Base-by-base conservation (phyloP, 208 protist genomes). In the Trypanosoma scelopori region DNA sequence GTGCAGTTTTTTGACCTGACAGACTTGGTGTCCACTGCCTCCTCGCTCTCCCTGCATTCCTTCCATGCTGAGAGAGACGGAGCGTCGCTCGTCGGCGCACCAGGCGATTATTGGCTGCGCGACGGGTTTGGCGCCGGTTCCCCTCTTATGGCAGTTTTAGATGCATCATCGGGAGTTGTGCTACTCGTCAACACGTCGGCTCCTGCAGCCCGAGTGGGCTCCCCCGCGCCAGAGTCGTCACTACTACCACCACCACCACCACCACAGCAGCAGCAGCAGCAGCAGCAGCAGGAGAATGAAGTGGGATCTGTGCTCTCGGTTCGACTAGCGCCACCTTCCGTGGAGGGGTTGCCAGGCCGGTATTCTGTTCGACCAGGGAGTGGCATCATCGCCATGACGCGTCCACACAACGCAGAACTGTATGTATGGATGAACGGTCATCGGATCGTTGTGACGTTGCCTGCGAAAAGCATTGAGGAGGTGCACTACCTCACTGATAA, bases 1-100 rank as follows among this genome's bases (percentile, higher is more conserved):
- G 71, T 79, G 3, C 76, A 82, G 50, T 83, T 82, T 23, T 68
- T 82, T 43, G 82, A 92, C 42, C 46, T 87, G 22, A 78, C 82
- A 12, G 22, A 50, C 32, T 41, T 49, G 18, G 27, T 78, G 3
- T 49, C 56, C 20, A 4, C 15, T 49, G 22, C 20, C 7, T 63
- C 27, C 23, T 4, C 35, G 15, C 9, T 20, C 15, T 5, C 32
- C 1, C 23, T 74, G 41, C 55, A 42, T 16, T 18, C 18, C 16
- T 47, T 68, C 25, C 48, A 52, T 39, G 35, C 45, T n/a, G 50
- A 51, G 16, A 15, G 39, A 30, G 32, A 65, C 25, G 16, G 0
- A 16, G 18, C 15, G 22, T 65, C 25, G 12, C 47, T 62, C 3
- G 30, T 3, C 9, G 13, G 23, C 16, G 27, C 11, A 45, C 35